A percentile compares a stretch with the other conserved stretches of the same genome.
phyloP scores from a whole-genome alignment of 2,329 filamentous ascomycete species.

The Cordyceps militaris region DNA sequence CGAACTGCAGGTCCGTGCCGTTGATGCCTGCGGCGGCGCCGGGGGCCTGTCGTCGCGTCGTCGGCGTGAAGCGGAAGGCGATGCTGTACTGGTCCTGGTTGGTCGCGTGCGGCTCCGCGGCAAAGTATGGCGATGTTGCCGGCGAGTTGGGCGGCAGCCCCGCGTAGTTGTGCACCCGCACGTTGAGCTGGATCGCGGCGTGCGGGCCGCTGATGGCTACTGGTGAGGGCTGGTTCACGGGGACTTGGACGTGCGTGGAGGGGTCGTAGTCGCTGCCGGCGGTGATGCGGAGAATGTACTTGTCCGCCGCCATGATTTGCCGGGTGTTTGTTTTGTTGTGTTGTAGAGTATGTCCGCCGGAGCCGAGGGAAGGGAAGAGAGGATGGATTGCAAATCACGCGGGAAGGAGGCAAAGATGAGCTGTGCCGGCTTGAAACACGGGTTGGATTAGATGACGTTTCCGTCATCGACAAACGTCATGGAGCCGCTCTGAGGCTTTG shows the following conservation, averaged over 20 bases:
- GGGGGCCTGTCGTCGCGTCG: constrained; percentile 27
- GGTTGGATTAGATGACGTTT: too few relatives aligned
- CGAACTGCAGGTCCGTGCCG: constrained; percentile 74
- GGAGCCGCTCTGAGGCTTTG: too few relatives aligned
- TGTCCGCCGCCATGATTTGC: constrained; percentile 41
- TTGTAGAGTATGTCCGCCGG: too few relatives aligned
- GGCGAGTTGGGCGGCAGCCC: constrained; percentile 70
- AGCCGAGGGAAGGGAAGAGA: too few relatives aligned
- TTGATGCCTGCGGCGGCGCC: constrained; percentile 42
- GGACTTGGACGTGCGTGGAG: constrained; percentile 63
- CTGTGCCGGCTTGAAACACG: too few relatives aligned
- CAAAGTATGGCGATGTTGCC: constrained; percentile 69
- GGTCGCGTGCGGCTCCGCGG: constrained; percentile 55
- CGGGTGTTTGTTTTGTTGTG: not conserved
- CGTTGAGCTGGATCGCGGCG: constrained; percentile 61
- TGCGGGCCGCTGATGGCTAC: constrained; percentile 56
- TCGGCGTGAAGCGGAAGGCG: constrained; percentile 70
- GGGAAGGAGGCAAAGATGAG: too few relatives aligned
- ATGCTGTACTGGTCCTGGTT: constrained; percentile 79
- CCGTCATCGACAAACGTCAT: too few relatives aligned
- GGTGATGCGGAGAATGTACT: constrained; percentile 75
- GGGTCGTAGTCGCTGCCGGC: constrained; percentile 71
- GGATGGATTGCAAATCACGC: too few relatives aligned
- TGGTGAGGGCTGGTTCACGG: constrained; percentile 63
- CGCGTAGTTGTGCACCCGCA: constrained; percentile 61